Conservation (phyloP, 345 rosid species). For the Sapria himalayana region DNA sequence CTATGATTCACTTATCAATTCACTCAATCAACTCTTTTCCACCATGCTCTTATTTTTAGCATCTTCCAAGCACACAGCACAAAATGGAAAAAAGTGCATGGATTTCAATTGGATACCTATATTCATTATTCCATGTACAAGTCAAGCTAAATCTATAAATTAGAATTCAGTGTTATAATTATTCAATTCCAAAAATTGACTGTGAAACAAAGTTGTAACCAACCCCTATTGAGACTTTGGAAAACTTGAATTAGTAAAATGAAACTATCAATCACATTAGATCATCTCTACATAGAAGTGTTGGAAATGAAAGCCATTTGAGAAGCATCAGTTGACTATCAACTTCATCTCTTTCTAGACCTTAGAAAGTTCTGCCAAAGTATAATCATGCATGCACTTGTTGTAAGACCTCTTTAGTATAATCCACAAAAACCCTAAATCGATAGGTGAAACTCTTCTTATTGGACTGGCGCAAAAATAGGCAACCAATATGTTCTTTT, state of each 20-base stretch:
- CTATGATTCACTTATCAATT: slow-evolving; percentile 25
- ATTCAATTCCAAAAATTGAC: too few species aligned
- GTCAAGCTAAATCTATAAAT: slow-evolving; percentile 1
- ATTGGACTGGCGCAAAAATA: slow-evolving; percentile 55
- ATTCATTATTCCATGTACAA: slow-evolving; percentile 13
- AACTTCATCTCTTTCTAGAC: slow-evolving; percentile 44
- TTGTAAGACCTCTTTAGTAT: slow-evolving; percentile 34
- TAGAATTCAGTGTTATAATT: not conserved
- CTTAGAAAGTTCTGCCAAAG: slow-evolving; percentile 21
- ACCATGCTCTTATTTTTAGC: slow-evolving; percentile 31
- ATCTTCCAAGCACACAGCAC: slow-evolving; percentile 32
- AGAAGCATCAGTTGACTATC: too few species aligned
- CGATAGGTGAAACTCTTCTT: slow-evolving; percentile 44
- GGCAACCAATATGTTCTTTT: slow-evolving; percentile 20
- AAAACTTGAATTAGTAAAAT: slow-evolving; percentile 7
- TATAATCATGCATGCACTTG: slow-evolving; percentile 27
- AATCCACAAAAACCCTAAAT: slow-evolving; percentile 62
- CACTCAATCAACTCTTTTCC: slow-evolving; percentile 31
- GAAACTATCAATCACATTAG: slow-evolving; percentile 49
- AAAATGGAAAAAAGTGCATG: slow-evolving; percentile 37
- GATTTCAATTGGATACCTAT: slow-evolving; percentile 37
- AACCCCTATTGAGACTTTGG: not conserved
- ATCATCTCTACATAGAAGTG: slow-evolving; percentile 41
- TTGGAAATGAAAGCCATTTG: slow-evolving; percentile 39
- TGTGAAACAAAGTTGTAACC: too few species aligned